Base-by-base conservation (phyloP, 2,329 filamentous ascomycete genomes). In the Teratosphaeria epicoccoides region DNA sequence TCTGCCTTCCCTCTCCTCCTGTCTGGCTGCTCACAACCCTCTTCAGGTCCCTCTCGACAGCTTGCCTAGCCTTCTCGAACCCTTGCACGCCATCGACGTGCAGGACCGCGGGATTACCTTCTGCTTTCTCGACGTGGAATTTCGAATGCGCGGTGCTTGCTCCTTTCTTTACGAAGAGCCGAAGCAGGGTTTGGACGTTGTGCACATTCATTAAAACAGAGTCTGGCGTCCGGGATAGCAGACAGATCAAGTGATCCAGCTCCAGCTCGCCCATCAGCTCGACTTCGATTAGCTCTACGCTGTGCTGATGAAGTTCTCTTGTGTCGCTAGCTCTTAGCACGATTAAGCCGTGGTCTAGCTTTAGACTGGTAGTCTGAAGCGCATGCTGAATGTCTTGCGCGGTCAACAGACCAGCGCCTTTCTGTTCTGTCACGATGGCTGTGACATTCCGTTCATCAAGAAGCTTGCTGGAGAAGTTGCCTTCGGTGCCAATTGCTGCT, bases 391-490 rank as follows among this genome's bases (percentile, higher is more conserved):
- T 56, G 33, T 67, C 65, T 17, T 55, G 52, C 0, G 61, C 57
- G 7, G 64, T 64, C 7, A 63, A 44, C 3, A 62, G 48, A 4
- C 60, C 63, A 1, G 58, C 60, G 9, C 61, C 60, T 17, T 46
- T 47, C 20, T 59, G 53, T 22, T 63, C 58, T 1, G 60, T 63
- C 17, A 64, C 61, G 20, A 67, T 59, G 3, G 66, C 66, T 2
- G 63, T 62, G 48, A 68, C 60, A 47, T 64, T 54, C 20, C 57
- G 65, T 22, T 64, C 61, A 26, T 65, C 64, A 7, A 68, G 57
- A 17, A 68, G 46, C 46, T 66, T 66, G 53, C 60, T 64, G 4
- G 66, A 68, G 48, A 68, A 65, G 52, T 66, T 63, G 1, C 66
- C 66, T 3, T 52, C 47, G 4, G 46, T 61, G 23, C 61, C 61